Evolutionary conservation across 2,329 filamentous ascomycete species (phyloP).

Genomic region (Cladosporium sp.): DNA sequence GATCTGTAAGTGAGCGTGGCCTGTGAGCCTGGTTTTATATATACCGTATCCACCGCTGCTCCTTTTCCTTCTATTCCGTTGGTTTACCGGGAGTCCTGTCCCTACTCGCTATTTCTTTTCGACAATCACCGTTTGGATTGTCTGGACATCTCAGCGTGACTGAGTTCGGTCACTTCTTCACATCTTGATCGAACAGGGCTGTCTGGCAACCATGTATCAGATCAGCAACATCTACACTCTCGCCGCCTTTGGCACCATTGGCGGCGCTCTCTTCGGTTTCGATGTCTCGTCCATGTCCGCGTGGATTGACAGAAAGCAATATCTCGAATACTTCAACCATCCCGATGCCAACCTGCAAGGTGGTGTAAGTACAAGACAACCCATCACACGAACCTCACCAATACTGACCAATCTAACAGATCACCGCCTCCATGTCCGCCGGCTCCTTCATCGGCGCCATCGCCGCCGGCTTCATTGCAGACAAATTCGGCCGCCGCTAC

Average conservation of each 20-base stretch:
- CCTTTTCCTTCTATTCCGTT: no score
- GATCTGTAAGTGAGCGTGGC: no score
- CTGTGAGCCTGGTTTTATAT: no score
- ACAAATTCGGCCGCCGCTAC: conserved; percentile 48
- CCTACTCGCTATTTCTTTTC: no score
- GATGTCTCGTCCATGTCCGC: conserved; percentile 64
- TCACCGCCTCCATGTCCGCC: conserved; percentile 64
- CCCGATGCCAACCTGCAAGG: conserved; percentile 50
- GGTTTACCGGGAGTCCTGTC: no score
- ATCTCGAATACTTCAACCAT: conserved; percentile 65
- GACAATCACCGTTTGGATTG: no score
- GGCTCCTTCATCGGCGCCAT: conserved; percentile 61
- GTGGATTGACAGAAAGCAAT: conserved; percentile 50
- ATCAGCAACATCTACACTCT: conserved; percentile 54
- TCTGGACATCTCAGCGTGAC: no score
- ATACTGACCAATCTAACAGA: conserved; percentile 25
- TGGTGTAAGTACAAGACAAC: conserved; percentile 30
- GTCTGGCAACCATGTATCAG: conserved; percentile 19
- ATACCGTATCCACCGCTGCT: no score
- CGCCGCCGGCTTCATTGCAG: conserved; percentile 51
- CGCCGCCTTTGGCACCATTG: conserved; percentile 53
- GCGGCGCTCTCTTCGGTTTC: conserved; percentile 69
- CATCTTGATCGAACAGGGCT: no score
- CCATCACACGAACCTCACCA: neutral
- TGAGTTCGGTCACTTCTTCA: no score